Evolutionary conservation across 257 asterid genomes (phyloP).

Genomic region (Scutellaria galericulata): DNA sequence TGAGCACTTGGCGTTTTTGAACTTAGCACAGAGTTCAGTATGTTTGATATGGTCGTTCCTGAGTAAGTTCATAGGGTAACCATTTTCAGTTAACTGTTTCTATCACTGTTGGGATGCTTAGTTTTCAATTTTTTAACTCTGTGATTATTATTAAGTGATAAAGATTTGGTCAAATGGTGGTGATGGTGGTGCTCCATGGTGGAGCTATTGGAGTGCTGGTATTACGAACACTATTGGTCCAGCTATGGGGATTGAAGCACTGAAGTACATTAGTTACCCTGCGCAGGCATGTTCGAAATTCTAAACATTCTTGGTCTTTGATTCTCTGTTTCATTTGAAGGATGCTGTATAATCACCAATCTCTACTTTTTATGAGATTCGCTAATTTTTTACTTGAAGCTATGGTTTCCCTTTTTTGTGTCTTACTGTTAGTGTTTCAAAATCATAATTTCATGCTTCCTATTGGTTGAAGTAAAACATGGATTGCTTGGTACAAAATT

Average conservation of each 20-base stretch:
- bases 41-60: constrained; percentile 89
- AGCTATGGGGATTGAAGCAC: constrained; percentile 95
- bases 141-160: constrained; percentile 59
- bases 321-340: not conserved
- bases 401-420: not conserved
- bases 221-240: constrained; percentile 91
- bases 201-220: constrained; percentile 99
- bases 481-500: not conserved
- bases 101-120: not conserved
- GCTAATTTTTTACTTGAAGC: not conserved
- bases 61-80: constrained; percentile 56
- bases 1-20: constrained; percentile 94
- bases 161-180: constrained; percentile 82
- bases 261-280: constrained; percentile 93
- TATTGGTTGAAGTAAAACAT: not conserved
- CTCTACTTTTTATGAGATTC: constrained; percentile 3
- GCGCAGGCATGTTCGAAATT: constrained; percentile 65
- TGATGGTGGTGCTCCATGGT: constrained; percentile 89
- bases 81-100: not conserved
- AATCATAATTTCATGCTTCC: not conserved
- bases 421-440: not conserved
- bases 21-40: constrained; percentile 86
- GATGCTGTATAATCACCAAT: not conserved
- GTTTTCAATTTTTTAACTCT: not conserved
- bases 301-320: not conserved